Evolutionary conservation across 2,329 filamentous ascomycete genomes (phyloP), one percentile per base, ranked within the genome.

Genomic region (Venturia aucupariae): DNA sequence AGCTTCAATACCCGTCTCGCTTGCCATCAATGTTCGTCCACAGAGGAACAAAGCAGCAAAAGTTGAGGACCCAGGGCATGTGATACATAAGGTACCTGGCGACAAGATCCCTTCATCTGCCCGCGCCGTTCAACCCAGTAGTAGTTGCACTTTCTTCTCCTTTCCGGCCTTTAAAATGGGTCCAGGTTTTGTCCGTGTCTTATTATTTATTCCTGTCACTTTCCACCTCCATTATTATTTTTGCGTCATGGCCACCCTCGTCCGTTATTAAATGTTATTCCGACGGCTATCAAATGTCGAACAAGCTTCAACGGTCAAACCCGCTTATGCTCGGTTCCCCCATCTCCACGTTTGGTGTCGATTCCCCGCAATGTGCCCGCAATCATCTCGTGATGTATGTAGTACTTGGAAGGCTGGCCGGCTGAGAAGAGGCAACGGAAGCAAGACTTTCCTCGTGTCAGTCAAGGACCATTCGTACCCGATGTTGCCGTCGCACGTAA

Each of bases 191-290:
- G 39, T 41, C 39, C 1, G 17, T 13, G 2, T 41, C 39, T 13
- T 41, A 13, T 41, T 17, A 10, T 41, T 10, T 10, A 4, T 11
- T 38, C 35, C 39, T 13, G 13, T 41, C 17, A 27, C 10, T 27
- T 51, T 11, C 46, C 46, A 51, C 46, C 46, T 51, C 46, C 46
- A 51, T 51, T n/a, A n/a, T n/a, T n/a, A n/a, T n/a, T n/a, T n/a
- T n/a, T n/a, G n/a, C n/a, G n/a, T n/a, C 24, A 35, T 15, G 15
- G 30, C 2, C 5, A 57, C 35, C 4, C 51, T 57, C 19, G 51
- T 57, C 51, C 15, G 51, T n/a, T 11, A n/a, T n/a, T n/a, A n/a
- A n/a, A n/a, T n/a, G n/a, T n/a, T n/a, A 7, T 13, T 57, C 51
- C 27, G 51, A 57, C 4, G 13, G 15, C 13, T 22, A 35, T n/a